A percentile compares a stretch with the other conserved stretches of the same genome.
These are phyloP conservation scores for Lindgomyces ingoldianus DNA, from an alignment of 495 filamentous ascomycete genomes.

Conservation along the genomic window DNA sequence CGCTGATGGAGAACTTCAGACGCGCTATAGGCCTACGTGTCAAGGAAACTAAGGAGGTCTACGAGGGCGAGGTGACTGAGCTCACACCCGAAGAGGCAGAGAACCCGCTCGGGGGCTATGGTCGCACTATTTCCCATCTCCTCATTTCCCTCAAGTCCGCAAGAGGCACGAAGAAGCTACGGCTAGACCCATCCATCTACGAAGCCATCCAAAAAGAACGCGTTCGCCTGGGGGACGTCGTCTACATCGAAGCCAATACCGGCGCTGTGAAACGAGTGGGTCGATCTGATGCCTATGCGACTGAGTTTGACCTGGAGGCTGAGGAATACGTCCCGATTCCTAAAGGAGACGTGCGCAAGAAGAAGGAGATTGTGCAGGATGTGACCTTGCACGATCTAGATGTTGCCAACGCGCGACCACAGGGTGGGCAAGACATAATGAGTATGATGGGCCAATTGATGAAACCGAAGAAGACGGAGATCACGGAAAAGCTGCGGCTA, in stretches of 20 bases:
- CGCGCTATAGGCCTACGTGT: slow-evolving; percentile 91
- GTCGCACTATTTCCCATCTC: slow-evolving; percentile 88
- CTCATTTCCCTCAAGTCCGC: slow-evolving; percentile 87
- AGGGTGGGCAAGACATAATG: slow-evolving; percentile 98
- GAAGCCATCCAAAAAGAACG: slow-evolving; percentile 98
- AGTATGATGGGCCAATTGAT: slow-evolving; percentile 99
- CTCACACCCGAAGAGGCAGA: slow-evolving; percentile 96
- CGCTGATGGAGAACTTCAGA: slow-evolving; percentile 97
- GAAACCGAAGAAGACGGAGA: slow-evolving; percentile 98
- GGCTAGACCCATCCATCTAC: slow-evolving; percentile 95
- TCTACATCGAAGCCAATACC: slow-evolving; percentile 98
- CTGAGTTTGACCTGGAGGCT: slow-evolving; percentile 96
- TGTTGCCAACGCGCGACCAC: slow-evolving; percentile 89
- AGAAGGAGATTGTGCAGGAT: slow-evolving; percentile 99
- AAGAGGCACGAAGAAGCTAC: slow-evolving; percentile 93
- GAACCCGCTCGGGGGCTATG: slow-evolving; percentile 94
- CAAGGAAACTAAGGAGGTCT: slow-evolving; percentile 96
- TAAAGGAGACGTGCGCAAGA: slow-evolving; percentile 98
- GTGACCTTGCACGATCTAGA: slow-evolving; percentile 96
- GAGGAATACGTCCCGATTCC: slow-evolving; percentile 98
- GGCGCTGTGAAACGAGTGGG: slow-evolving; percentile 96
- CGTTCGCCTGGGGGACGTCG: slow-evolving; percentile 92
- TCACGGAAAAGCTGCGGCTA: slow-evolving; percentile 89
- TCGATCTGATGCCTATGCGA: slow-evolving; percentile 91
- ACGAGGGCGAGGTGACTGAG: slow-evolving; percentile 95